A percentile compares a stretch with the other conserved stretches of the same genome.
These are phyloP conservation scores for Trichoderma koningii DNA, from an alignment of 2,329 filamentous ascomycete genomes.

Conservation along the genomic window DNA sequence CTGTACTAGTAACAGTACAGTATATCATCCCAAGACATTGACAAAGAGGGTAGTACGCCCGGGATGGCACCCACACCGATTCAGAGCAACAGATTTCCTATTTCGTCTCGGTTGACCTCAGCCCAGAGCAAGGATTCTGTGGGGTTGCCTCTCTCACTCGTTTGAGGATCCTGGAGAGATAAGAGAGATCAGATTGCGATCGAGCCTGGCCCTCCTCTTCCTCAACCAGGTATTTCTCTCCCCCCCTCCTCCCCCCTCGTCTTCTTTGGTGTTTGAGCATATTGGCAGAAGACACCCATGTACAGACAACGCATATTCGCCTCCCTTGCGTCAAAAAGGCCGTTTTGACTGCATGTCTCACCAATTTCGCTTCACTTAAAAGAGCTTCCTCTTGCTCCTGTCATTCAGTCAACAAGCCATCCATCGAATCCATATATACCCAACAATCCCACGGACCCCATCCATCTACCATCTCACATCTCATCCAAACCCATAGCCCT, in stretches of 20 bases:
- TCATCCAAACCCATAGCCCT: not conserved
- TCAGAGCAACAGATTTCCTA: not conserved
- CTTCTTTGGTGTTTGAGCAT: not conserved
- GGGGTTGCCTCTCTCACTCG: not conserved
- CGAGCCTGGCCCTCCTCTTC: not conserved
- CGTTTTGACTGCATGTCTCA: not conserved
- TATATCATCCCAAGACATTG: no score
- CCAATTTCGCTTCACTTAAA: not conserved
- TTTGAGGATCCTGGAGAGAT: not conserved
- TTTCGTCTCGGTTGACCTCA: constrained; percentile 6
- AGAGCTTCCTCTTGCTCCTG: not conserved
- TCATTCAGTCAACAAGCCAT: constrained; percentile 6
- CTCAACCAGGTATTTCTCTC: not conserved
- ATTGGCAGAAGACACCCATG: no score
- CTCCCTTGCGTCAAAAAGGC: constrained; percentile 4
- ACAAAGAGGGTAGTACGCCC: no score
- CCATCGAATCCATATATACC: not conserved
- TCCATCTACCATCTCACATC: no score
- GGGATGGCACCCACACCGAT: no score
- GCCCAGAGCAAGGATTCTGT: not conserved
- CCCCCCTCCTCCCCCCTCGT: no score
- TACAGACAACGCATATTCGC: not conserved
- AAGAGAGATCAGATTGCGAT: not conserved
- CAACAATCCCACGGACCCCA: not conserved
- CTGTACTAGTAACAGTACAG: no score